Evolutionary conservation across 805 yeast genomes (phyloP).

Genomic region (Aciculoconidium aculeatum): DNA sequence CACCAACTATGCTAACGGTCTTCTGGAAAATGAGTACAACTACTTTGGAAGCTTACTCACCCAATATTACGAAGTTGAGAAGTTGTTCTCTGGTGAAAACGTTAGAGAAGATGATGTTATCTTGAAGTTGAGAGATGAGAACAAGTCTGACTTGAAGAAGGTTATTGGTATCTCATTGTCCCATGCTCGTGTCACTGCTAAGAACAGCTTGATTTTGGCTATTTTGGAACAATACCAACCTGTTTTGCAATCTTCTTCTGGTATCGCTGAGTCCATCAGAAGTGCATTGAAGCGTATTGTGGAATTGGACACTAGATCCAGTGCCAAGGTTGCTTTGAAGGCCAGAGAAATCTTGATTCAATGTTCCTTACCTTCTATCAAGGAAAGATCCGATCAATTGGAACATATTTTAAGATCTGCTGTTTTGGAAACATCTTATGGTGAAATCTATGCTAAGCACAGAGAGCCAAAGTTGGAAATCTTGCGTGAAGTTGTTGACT

Average conservation of each 20-base stretch:
- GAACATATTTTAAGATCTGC: conserved; percentile 92
- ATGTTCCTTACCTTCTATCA: conserved; percentile 92
- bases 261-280: conserved; percentile 59
- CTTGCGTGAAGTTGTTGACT: conserved; percentile 88
- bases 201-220: conserved; percentile 83
- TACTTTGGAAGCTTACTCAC: conserved; percentile 65
- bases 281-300: conserved; percentile 72
- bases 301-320: conserved; percentile 81
- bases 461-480: conserved; percentile 76
- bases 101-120: conserved; percentile 86
- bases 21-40: conserved; percentile 75
- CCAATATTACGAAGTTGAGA: conserved; percentile 74
- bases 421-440: conserved; percentile 84
- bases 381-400: conserved; percentile 94
- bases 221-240: conserved; percentile 80
- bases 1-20: conserved; percentile 63
- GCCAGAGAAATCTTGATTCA: conserved; percentile 95
- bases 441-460: conserved; percentile 72
- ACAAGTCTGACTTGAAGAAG: conserved; percentile 65
- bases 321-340: conserved; percentile 90
- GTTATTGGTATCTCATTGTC: conserved; percentile 76
- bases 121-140: conserved; percentile 79
- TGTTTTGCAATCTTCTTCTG: conserved; percentile 61
- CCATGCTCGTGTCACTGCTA: conserved; percentile 89
- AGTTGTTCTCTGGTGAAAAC: conserved; percentile 68